Conservation (phyloP, 495 filamentous ascomycete genomes). For the Cudoniella acicularis region DNA sequence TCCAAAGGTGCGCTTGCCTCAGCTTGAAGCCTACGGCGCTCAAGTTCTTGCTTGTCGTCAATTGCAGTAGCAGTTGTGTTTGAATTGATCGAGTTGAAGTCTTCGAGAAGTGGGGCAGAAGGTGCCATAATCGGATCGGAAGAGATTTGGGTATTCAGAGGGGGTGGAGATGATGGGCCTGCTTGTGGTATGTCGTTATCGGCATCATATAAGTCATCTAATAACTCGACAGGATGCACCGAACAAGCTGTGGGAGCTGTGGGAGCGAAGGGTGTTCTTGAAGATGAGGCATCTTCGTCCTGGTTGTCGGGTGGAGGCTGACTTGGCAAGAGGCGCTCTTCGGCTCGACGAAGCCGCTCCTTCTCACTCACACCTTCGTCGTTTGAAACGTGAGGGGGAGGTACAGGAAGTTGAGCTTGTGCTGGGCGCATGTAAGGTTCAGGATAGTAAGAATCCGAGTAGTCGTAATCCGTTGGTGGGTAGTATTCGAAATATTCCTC, state of each 20-base stretch:
- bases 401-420: constrained; percentile 29
- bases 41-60: constrained; percentile 87
- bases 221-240: constrained; percentile 9
- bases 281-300: constrained; percentile 46
- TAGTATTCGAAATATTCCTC: constrained; percentile 30
- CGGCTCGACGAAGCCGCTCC: constrained; percentile 60
- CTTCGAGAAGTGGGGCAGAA: constrained; percentile 32
- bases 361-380: constrained; percentile 65
- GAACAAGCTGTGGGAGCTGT: constrained; percentile 18
- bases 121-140: background rate
- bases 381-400: constrained; percentile 48
- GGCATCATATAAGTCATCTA: constrained; percentile 37
- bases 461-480: constrained; percentile 35
- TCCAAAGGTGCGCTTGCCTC: constrained; percentile 67
- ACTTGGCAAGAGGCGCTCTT: constrained; percentile 68
- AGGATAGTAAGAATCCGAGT: constrained; percentile 33
- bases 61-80: constrained; percentile 30
- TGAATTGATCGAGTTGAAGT: constrained; percentile 39
- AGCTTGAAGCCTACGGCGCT: constrained; percentile 66
- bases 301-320: constrained; percentile 49
- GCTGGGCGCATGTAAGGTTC: constrained; percentile 28
- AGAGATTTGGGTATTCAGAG: background rate
- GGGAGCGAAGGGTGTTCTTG: constrained; percentile 8
- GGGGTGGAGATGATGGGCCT: constrained; percentile 5
- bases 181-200: constrained; percentile 19